Evolutionary conservation across 768 basidiomycete species (phyloP).

Genomic region (Cystofilobasidium capitatum): DNA sequence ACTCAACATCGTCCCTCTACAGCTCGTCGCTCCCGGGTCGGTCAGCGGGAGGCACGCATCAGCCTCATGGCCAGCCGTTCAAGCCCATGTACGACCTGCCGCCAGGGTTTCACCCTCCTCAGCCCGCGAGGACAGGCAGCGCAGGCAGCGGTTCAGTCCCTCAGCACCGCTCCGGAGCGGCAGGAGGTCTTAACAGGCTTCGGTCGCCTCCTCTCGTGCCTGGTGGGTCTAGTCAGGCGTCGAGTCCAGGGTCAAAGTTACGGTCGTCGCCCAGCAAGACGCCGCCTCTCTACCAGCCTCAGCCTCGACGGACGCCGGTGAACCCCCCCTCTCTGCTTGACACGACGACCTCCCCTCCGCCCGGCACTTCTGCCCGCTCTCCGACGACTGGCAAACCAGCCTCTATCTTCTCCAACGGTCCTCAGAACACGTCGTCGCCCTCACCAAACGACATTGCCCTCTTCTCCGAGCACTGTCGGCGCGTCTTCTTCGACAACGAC

Average conservation of each 20-base stretch:
- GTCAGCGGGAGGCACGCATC: no score
- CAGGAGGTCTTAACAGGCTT: conserved; percentile 12
- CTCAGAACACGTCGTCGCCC: conserved; percentile 25
- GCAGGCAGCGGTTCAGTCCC: neutral
- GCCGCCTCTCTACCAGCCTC: conserved; percentile 16
- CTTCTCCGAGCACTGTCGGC: conserved; percentile 17
- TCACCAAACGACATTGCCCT: conserved; percentile 17
- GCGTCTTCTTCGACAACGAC: conserved; percentile 17
- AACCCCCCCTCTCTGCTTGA: neutral
- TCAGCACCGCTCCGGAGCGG: neutral
- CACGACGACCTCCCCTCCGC: neutral
- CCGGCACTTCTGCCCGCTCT: neutral
- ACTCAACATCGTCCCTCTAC: conserved; percentile 6
- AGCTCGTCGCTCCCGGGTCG: neutral
- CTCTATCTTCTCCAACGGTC: conserved; percentile 25
- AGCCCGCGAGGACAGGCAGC: conserved; percentile 7
- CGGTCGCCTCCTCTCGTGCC: conserved; percentile 1
- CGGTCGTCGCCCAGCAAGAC: neutral
- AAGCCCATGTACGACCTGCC: conserved; percentile 24
- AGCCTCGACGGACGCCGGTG: neutral
- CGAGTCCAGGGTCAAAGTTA: neutral
- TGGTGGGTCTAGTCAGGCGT: no score
- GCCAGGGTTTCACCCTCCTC: conserved; percentile 11
- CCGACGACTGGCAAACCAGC: neutral
- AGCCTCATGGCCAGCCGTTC: conserved; percentile 1